Conservation (phyloP, 306 rosid genomes). For the Cucumis cinereus region DNA sequence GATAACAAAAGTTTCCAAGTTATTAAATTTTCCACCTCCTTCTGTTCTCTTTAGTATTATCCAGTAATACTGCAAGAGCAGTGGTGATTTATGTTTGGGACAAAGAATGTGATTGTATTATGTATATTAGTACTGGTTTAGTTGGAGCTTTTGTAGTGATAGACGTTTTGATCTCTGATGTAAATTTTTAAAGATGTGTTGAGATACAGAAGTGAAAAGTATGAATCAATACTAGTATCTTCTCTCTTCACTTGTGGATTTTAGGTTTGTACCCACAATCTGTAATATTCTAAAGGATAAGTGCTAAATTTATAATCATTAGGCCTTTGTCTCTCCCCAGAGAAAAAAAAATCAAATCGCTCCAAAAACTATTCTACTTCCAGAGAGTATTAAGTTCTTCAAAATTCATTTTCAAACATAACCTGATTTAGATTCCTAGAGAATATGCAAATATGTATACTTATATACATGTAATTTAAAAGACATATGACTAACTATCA, state of each 20-base stretch:
- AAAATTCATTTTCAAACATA: background rate
- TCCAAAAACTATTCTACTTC: background rate
- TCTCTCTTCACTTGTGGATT: background rate
- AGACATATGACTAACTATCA: background rate
- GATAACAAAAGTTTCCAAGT: background rate
- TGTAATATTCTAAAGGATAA: background rate
- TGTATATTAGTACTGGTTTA: conserved; percentile 1
- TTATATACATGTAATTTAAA: background rate
- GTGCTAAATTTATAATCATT: background rate
- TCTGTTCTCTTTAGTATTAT: background rate
- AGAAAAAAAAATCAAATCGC: background rate
- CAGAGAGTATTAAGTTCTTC: background rate
- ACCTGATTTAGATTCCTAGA: background rate
- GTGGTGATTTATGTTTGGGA: background rate
- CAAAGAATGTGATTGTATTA: background rate
- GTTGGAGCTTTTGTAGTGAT: conserved; percentile 1
- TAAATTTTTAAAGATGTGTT: background rate
- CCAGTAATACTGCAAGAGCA: background rate
- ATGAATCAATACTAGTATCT: background rate
- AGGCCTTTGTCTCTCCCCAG: background rate
- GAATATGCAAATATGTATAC: background rate
- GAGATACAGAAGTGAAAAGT: background rate
- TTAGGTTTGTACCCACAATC: background rate
- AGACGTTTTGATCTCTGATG: background rate
- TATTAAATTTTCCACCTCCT: background rate